These are phyloP conservation scores for Kluyveromyces sp. DNA, from an alignment of 1,139 yeast species.

Conservation along the genomic window DNA sequence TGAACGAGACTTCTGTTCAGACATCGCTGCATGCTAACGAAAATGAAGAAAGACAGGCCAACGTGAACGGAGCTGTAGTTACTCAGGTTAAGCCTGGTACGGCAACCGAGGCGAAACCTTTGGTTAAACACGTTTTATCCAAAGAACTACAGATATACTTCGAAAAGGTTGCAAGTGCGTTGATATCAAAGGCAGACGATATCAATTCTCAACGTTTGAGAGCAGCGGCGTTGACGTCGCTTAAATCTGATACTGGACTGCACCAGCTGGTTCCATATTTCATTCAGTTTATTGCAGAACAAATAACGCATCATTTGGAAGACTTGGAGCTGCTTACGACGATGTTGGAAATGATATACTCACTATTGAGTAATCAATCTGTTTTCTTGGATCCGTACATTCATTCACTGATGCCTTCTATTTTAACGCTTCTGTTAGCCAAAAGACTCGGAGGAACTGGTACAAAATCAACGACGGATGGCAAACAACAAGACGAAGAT, in stretches of 20 bases:
- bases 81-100: constrained; percentile 37
- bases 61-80: constrained; percentile 33
- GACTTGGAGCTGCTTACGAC: constrained; percentile 70
- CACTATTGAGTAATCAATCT: constrained; percentile 76
- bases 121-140: constrained; percentile 93
- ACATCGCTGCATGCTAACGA: constrained; percentile 27
- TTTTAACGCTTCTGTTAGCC: constrained; percentile 80
- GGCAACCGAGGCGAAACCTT: constrained; percentile 77
- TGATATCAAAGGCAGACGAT: constrained; percentile 40
- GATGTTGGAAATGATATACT: constrained; percentile 84
- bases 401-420: constrained; percentile 94
- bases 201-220: constrained; percentile 51
- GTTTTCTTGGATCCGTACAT: constrained; percentile 93
- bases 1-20: constrained; percentile 33
- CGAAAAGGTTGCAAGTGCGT: constrained; percentile 80
- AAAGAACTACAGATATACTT: constrained; percentile 90
- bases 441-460: constrained; percentile 69
- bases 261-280: constrained; percentile 96
- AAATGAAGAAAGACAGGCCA: constrained; percentile 15
- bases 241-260: constrained; percentile 88
- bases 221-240: constrained; percentile 74
- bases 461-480: constrained; percentile 21
- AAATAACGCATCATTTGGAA: constrained; percentile 80
- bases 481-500: constrained; percentile 25
- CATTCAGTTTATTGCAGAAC: constrained; percentile 93